Evolutionary conservation across 23 red algal species (phyloP).

Genomic region (Gracilaria caudata): DNA sequence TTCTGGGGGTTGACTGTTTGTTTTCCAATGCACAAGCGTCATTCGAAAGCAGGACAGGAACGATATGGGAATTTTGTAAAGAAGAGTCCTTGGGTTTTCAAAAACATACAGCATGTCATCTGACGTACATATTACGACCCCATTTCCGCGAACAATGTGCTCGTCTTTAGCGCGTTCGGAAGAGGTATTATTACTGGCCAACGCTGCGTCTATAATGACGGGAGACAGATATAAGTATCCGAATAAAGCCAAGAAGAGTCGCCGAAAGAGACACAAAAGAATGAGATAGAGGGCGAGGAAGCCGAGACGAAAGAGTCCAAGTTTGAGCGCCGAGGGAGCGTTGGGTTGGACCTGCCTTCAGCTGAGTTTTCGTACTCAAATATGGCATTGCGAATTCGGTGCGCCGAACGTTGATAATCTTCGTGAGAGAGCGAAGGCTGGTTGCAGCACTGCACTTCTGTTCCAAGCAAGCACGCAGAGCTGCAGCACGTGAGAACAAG

Average conservation of each 20-base stretch:
- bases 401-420: not conserved
- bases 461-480: not conserved
- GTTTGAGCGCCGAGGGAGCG: not conserved
- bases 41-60: not conserved
- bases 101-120: not conserved
- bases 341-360: not conserved
- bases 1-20: not conserved
- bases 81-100: not conserved
- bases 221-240: no score
- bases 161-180: not conserved
- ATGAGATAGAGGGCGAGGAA: not conserved
- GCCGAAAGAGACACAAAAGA: not conserved
- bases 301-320: not conserved
- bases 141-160: not conserved
- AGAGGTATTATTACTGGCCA: not conserved
- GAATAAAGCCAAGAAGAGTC: not conserved
- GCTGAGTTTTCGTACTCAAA: not conserved
- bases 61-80: not conserved
- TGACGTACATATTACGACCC: not conserved
- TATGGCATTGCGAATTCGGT: not conserved
- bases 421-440: not conserved
- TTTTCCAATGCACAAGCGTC: not conserved
- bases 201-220: not conserved
- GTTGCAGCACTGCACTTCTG: not conserved
- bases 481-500: not conserved